phyloP scores from a whole-genome alignment of 1,139 yeast species.

The Lodderomyces oxycetoniae region DNA sequence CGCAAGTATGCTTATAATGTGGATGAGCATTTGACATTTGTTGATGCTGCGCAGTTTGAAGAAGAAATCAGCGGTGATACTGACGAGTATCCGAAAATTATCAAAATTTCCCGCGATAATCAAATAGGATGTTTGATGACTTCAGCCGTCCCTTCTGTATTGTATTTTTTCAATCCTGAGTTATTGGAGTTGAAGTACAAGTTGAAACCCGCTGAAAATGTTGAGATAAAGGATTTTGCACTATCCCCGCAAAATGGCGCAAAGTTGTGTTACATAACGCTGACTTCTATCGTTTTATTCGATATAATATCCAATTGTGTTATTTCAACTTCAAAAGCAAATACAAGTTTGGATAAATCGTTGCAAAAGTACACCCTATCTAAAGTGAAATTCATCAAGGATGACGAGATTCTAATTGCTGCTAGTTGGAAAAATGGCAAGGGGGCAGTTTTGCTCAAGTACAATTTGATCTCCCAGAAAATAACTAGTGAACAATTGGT shows the following conservation, averaged over 20 bases:
- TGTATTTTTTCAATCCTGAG: constrained; percentile 56
- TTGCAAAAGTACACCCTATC: constrained; percentile 41
- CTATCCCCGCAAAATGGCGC: constrained; percentile 44
- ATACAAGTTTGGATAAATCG: constrained; percentile 18
- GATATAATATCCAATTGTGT: constrained; percentile 43
- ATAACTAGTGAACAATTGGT: constrained; percentile 41
- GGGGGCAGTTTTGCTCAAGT: constrained; percentile 38
- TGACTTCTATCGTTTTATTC: constrained; percentile 48
- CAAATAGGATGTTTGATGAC: constrained; percentile 60
- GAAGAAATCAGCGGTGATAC: constrained; percentile 28
- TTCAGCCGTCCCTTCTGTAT: constrained; percentile 53
- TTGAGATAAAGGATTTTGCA: constrained; percentile 27
- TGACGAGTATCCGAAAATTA: constrained; percentile 57
- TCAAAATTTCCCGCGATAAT: constrained; percentile 50
- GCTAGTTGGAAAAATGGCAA: constrained; percentile 45
- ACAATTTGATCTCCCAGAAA: constrained; percentile 38
- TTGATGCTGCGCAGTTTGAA: constrained; percentile 55
- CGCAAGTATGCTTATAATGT: constrained; percentile 55
- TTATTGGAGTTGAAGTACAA: constrained; percentile 36
- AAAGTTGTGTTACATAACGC: constrained; percentile 54
- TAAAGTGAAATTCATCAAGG: constrained; percentile 56
- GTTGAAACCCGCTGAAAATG: constrained; percentile 16
- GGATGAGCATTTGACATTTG: constrained; percentile 58
- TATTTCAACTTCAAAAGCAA: constrained; percentile 28
- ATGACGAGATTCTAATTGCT: constrained; percentile 50